Base-by-base conservation (phyloP, 208 protist species). In the Phytomonas serpens region DNA sequence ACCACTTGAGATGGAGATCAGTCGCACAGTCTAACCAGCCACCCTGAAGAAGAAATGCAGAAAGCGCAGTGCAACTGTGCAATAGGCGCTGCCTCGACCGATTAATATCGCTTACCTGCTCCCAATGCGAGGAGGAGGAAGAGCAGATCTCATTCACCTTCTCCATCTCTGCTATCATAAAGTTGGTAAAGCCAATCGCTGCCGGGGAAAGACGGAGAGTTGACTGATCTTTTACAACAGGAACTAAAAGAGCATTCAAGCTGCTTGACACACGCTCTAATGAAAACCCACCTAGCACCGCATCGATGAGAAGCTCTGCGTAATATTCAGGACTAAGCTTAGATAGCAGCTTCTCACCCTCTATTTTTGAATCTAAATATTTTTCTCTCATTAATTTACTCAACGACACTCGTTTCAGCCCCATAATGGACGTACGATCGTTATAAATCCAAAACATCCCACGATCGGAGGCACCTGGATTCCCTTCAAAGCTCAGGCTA, bases 391-490 rank as follows among this genome's bases (percentile, higher is more conserved):
- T 75, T 34, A 76, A 76, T 73, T 77, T 75, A 14, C 81, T 78
- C 13, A 72, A 70, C 19, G 77, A 76, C 42, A 86, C 76, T 61
- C 78, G 76, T 10, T 71, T 74, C 33, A 89, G 76, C 23, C 74
- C 76, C 27, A 80, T 74, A 4, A 84, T 66, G 33, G 81, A 73
- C 33, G 81, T 80, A 67, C 72, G 74, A 33, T 42, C 67, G 19
- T 80, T 85, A 68, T 93, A 93, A 9, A 90, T 75, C 74, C 79
- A 72, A 78, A 93, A 77, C 0, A 57, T 77, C 62, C 47, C 47
- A 57, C 47, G 47, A 57, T 57, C 47, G 19, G 47, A 57, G 23
- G 47, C 19, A 27, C 47, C 47, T 57, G 47, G 47, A 57, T 57
- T 57, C 47, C 47, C 47, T 57, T 57, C 47, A 23, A 57, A 57